Evolutionary conservation across 176 grass and related monocot species (phyloP).

Genomic region (Raddia distichophylla): DNA sequence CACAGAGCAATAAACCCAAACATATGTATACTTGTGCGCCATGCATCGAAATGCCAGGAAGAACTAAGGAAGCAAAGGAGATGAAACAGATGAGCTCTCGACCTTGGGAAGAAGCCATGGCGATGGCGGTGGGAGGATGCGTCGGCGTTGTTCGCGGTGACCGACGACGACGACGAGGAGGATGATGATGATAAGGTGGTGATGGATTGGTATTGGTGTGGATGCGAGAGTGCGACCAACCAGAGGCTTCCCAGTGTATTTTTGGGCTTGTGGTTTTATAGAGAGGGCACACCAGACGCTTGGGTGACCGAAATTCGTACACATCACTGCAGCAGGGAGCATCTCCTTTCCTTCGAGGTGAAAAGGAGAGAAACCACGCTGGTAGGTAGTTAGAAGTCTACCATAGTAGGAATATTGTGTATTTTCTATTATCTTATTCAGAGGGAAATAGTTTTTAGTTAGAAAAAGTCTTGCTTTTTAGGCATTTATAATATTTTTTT

Average conservation of each 20-base stretch:
- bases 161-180: neutral
- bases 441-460: neutral
- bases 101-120: constrained; percentile 44
- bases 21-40: neutral
- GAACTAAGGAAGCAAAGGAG: neutral
- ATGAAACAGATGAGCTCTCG: neutral
- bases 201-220: constrained; percentile 31
- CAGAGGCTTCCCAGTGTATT: constrained; percentile 21
- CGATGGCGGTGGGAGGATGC: constrained; percentile 1
- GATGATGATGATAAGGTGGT: constrained; percentile 50
- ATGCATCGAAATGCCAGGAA: neutral
- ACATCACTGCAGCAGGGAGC: constrained; percentile 22
- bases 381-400: neutral
- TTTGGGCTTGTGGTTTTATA: constrained; percentile 21
- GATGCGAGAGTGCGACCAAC: constrained; percentile 41
- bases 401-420: neutral
- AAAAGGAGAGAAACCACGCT: neutral
- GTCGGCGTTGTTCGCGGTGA: neutral
- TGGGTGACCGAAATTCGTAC: constrained; percentile 27
- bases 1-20: neutral
- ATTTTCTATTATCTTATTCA: neutral
- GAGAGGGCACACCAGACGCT: neutral
- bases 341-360: neutral
- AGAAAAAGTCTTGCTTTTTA: neutral
- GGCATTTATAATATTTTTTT: too few relatives aligned